Evolutionary conservation across 2,329 filamentous ascomycete genomes (phyloP), one percentile per base, ranked within the genome.

Genomic region (Cladosporium austrohemisphaericum): DNA sequence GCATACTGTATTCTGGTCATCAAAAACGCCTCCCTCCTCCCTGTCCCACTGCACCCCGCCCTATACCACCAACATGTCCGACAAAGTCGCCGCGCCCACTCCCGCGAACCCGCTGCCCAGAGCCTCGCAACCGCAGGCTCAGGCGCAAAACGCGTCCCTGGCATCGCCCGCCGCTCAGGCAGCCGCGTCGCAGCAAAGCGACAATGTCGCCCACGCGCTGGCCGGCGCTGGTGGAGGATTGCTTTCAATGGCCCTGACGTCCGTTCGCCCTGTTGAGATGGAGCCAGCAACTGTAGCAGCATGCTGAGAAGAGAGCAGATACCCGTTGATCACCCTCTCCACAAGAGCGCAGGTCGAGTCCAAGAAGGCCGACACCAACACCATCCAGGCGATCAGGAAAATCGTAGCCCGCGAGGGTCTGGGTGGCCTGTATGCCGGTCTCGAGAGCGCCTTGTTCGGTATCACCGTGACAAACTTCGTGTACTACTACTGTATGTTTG

Each of bases 381-480:
- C 93, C 62, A 77, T 90, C 60, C 81, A 88, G 58, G 90, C 93
- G 25, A 84, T 93, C 53, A 83, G 84, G 60, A 83, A 84, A 62
- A 97, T 98, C 66, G 79, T 98, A 56, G 86, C 91, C 60, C 87
- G 93, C 60, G 93, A 98, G 72, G 93, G 93, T 61, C 74, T 96
- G 50, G 75, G 81, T 2, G 93, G 93, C 25, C 82, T 98, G 28
- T 98, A 97, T 68, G 84, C 93, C 5, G 93, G 93, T 33, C 81
- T 98, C 52, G 89, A 95, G 69, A 94, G 88, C 55, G 93, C 93
- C 44, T 78, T 98, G 37, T 96, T 98, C 70, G 93, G 93, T 68
- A 97, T 98, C 75, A 93, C 87, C 70, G 85, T 98, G 60, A 98
- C 93, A 62, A 98, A 98, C 76, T 98, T 98, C 68, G 92, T 98